Base-by-base conservation (phyloP, 78 protist genomes). In the Dictyostelium firmibasis region DNA sequence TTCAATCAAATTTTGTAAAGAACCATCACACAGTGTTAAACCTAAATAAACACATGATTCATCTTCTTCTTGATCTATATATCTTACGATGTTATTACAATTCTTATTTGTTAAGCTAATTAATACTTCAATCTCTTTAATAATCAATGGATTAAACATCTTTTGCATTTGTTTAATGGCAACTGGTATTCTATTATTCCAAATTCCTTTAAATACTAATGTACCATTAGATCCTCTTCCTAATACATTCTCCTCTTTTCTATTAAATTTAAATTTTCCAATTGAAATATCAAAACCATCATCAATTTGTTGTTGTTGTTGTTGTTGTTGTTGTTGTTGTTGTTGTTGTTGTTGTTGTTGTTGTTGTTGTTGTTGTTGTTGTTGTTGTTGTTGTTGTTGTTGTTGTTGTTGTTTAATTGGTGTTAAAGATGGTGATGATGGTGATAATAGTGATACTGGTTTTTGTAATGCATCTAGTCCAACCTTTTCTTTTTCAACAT, bases 191-290 rank as follows among this genome's bases (percentile, higher is more conserved):
- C 29, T 64, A 29, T 89, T 70, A 81, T 47, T 81, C 94, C 94
- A 89, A 9, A 81, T 29, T 1, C 94, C 94, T 11, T 25, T 35
- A 70, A 43, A 89, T 1, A 89, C 94, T 20, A 81, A 47, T 81
- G 94, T 89, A 13, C 94, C 94, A 89, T 89, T 89, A 20, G 86
- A 79, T 14, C 94, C 94, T 69, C 86, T 75, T 0, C 94, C 94
- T 7, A 89, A 41, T 20, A 89, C 82, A 69, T 89, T 31, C 23
- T 62, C 41, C 23, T 60, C 53, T 29, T 64, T 69, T 47, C 83
- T 78, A 31, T 62, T 89, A 50, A 89, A 89, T 89, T 72, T 89
- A 81, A 89, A 89, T 81, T 89, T 89, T 23, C 94, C 94, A 89
- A 89, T 85, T 81, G 41, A 53, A 10, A 41, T 74, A 77, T 88